phyloP scores from a whole-genome alignment of 2,329 filamentous ascomycete genomes.

The Cadophora gregata region DNA sequence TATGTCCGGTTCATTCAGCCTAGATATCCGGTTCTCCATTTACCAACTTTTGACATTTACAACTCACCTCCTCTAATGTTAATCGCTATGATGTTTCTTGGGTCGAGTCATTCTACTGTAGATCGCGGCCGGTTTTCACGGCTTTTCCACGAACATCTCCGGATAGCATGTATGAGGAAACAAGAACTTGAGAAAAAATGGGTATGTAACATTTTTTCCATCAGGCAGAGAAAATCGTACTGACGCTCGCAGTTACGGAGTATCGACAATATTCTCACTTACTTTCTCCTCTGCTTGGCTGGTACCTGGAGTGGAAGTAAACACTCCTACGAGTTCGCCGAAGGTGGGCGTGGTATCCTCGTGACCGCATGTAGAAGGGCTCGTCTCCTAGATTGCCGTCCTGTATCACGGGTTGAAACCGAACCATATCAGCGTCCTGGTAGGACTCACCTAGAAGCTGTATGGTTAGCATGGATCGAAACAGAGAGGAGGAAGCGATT shows the following conservation, averaged over 20 bases:
- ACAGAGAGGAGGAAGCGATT: constrained; percentile 41
- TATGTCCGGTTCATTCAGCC: constrained; percentile 41
- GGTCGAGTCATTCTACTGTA: constrained; percentile 38
- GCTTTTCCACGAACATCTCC: constrained; percentile 39
- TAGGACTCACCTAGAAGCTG: constrained; percentile 31
- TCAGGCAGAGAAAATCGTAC: background rate
- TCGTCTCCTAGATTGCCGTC: constrained; percentile 40
- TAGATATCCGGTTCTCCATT: constrained; percentile 38
- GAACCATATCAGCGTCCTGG: constrained; percentile 31
- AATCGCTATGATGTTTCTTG: constrained; percentile 42
- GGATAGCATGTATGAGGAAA: constrained; percentile 32
- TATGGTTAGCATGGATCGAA: constrained; percentile 42
- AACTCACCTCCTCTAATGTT: constrained; percentile 36
- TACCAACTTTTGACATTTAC: constrained; percentile 42
- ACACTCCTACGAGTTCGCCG: constrained; percentile 41
- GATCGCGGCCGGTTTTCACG: constrained; percentile 40
- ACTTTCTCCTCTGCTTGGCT: constrained; percentile 40
- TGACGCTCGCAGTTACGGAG: constrained; percentile 34
- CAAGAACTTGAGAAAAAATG: constrained; percentile 39
- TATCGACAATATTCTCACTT: constrained; percentile 40
- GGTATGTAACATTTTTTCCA: constrained; percentile 26
- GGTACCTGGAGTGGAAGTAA: constrained; percentile 42
- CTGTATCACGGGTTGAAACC: constrained; percentile 30
- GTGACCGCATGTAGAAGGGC: constrained; percentile 38
- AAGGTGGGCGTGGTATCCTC: constrained; percentile 39